Percentiles rank a stretch among this genome's conserved stretches.
Conservation (phyloP, 495 filamentous ascomycete species). For the Bryoglossum gracile region DNA sequence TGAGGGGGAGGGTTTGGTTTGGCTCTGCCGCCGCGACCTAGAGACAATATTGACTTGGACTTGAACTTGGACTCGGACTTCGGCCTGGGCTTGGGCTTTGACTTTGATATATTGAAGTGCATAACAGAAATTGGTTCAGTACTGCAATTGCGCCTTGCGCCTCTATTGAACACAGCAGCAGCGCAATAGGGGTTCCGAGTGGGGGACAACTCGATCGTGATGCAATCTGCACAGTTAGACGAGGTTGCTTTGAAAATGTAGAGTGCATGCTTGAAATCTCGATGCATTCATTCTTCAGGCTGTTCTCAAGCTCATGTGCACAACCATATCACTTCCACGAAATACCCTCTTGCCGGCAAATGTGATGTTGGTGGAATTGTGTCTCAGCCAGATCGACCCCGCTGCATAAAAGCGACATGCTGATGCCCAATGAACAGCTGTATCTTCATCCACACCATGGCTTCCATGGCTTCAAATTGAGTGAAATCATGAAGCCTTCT, state of each 20-base stretch:
- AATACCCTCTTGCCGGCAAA: too few species aligned
- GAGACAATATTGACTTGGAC: neutral
- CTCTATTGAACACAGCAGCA: neutral
- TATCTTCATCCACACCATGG: neutral
- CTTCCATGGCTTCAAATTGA: neutral
- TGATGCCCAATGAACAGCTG: neutral
- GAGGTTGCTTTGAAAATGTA: neutral
- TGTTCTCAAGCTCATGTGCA: too few species aligned
- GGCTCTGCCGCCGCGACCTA: neutral
- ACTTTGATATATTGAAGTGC: too few species aligned
- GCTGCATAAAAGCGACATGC: slow-evolving; percentile 1
- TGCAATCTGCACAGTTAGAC: neutral
- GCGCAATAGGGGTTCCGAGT: neutral
- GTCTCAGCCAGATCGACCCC: neutral
- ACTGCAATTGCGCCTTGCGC: neutral
- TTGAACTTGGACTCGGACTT: too few species aligned
- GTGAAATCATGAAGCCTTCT: slow-evolving; percentile 1
- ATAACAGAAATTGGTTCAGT: neutral
- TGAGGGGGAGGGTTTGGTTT: neutral
- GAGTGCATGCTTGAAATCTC: neutral
- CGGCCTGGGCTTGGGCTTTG: too few species aligned
- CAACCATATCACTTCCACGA: too few species aligned
- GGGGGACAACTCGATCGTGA: neutral
- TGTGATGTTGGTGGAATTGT: neutral
- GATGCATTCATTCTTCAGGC: neutral